Base-by-base conservation (phyloP, 176 grass and related monocot species). In the Juncus inflexus region DNA sequence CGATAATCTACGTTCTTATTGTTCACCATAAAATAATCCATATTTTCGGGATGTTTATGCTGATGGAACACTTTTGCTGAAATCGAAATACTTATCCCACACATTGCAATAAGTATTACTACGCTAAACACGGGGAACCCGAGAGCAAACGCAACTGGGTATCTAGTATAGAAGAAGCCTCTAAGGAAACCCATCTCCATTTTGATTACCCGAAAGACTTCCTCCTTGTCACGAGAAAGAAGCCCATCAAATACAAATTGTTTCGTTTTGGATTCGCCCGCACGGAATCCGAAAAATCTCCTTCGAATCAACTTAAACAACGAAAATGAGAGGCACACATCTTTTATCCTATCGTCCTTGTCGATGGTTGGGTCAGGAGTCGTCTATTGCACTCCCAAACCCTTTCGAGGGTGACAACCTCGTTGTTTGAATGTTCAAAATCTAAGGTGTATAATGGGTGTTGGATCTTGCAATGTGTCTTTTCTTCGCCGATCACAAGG, bases 91-190 rank as follows among this genome's bases (percentile, higher is more conserved):
- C 58, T 52, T 61, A 80, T 61, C 43, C 49, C 70, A 13, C 78
- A 5, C 60, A 69, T 76, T 49, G 13, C 54, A 7, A 19, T 36
- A 63, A 76, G 75, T 62, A 70, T 16, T 10, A 61, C 4, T 38
- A 53, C 4, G 65, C 72, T 67, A 11, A 50, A 62, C 3, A 76
- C 47, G 50, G 82, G 76, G 58, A 76, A 84, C 50, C 82, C 76
- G 52, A 58, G 54, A 64, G 71, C 67, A 74, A 80, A 84, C 9
- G 40, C 15, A 61, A 64, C 38, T 0, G 62, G 62, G 42, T 64
- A 64, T 15, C 42, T 39, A 15, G 62, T 64, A 10, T 15, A 64
- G 62, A 64, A 64, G 62, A 42, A 64, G 42, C 42, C 62, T 15
- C 42, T 42, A 14, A 64, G 62, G 15, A 64, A 64, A 41, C 38